Base-by-base conservation (phyloP, 192 early-diverging fungal genomes). In the Coemansia sp. region DNA sequence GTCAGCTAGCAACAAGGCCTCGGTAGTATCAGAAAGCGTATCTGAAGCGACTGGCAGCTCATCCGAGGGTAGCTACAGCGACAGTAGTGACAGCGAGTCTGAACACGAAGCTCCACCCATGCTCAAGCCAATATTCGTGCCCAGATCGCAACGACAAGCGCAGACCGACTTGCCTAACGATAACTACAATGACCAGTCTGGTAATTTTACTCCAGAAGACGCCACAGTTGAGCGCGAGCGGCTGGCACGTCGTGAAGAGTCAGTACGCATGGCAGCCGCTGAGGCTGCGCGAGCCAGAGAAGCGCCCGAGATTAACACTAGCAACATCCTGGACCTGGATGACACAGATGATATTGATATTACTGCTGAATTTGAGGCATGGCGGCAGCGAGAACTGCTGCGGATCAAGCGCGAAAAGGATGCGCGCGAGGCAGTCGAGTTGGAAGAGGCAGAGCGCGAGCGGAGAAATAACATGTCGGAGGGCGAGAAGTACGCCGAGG, bases 291-390 rank as follows among this genome's bases (percentile, higher is more conserved):
- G 52, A 28, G 73, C 68, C 10, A 68, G 63, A 23, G 69, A 78
- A 59, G 59, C 59, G 19, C 59, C 65, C 64, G 88, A 84, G 14
- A 70, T 76, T 16, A 81, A 85, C 21, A 72, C 72, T 6, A 64
- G n/a, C 62, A 72, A 69, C 60, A 61, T 66, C 21, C 59, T 78
- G 14, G 88, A 89, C 28, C 88, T 95, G 1, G 96, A 97, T 77
- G 97, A 99, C 84, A 95, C 93, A 0, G 97, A 99, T 79, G 92
- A 89, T 19, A 30, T 94, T 6, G 90, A 98, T 70, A 90, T 93
- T 61, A 89, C 91, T 23, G 93, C 89, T 6, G 97, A 99, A 76
- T 94, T 89, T 82, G 91, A 90, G 43, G 88, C 89, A 0, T 99
- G 97, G 97, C 93, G 91, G 69, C 78, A 95, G 26, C 91, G 97